These are phyloP conservation scores for Alternaria novae-zelandiae DNA, from an alignment of 2,329 filamentous ascomycete genomes.

Conservation along the genomic window DNA sequence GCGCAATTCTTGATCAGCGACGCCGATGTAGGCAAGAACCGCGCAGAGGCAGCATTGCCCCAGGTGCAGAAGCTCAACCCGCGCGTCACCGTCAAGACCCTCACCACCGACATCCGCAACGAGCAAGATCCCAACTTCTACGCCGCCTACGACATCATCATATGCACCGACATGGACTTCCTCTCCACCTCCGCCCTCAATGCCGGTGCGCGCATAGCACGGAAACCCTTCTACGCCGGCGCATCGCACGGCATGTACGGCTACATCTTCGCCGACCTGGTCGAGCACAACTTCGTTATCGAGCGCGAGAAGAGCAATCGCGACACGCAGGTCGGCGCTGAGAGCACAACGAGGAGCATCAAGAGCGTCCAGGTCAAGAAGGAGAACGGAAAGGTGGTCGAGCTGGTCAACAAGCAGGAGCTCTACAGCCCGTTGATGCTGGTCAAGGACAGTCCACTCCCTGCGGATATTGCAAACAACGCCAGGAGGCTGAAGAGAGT, in stretches of 20 bases:
- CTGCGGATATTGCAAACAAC: slow-evolving; percentile 70
- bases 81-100: slow-evolving; percentile 76
- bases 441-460: slow-evolving; percentile 78
- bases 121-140: slow-evolving; percentile 77
- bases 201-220: slow-evolving; percentile 78
- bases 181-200: slow-evolving; percentile 79
- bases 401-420: slow-evolving; percentile 91
- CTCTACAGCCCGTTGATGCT: slow-evolving; percentile 86
- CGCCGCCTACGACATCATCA: slow-evolving; percentile 79
- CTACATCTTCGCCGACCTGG: slow-evolving; percentile 92
- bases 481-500: slow-evolving; percentile 74
- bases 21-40: slow-evolving; percentile 76
- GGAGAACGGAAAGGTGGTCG: slow-evolving; percentile 69
- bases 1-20: slow-evolving; percentile 75
- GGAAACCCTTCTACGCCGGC: slow-evolving; percentile 86
- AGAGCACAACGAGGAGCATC: slow-evolving; percentile 80
- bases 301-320: slow-evolving; percentile 84
- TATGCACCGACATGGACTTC: slow-evolving; percentile 86
- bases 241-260: slow-evolving; percentile 89
- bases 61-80: slow-evolving; percentile 88
- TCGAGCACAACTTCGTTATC: slow-evolving; percentile 87
- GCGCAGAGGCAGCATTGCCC: slow-evolving; percentile 79
- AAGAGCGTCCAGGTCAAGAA: slow-evolving; percentile 71
- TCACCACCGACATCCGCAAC: slow-evolving; percentile 66
- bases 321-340: slow-evolving; percentile 62